A percentile compares a stretch with the other conserved stretches of the same genome.
phyloP scores from a whole-genome alignment of 306 rosid genomes.

The Cucurbita maxima region DNA sequence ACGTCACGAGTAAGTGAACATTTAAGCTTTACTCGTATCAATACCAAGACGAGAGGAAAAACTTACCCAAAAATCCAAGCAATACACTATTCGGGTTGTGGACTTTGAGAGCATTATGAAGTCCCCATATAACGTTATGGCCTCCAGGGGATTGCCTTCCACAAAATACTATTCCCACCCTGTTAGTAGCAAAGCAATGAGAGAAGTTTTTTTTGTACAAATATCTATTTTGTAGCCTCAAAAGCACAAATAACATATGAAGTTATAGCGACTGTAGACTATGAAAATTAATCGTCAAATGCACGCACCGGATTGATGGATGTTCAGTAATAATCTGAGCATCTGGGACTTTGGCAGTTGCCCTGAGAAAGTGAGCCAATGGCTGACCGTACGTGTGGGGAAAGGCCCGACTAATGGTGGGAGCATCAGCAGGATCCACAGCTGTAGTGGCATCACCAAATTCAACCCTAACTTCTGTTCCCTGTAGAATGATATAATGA shows the following conservation, averaged over 20 bases:
- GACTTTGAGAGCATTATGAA: slow-evolving; percentile 55
- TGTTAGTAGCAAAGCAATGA: slow-evolving; percentile 7
- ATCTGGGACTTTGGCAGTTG: slow-evolving; percentile 75
- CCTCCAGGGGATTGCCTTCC: slow-evolving; percentile 99
- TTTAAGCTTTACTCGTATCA: background rate
- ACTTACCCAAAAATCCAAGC: slow-evolving; percentile 81
- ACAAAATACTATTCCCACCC: slow-evolving; percentile 89
- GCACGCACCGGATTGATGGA: slow-evolving; percentile 49
- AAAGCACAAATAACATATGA: background rate
- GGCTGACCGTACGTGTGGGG: slow-evolving; percentile 80
- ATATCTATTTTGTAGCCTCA: background rate
- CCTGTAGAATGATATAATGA: slow-evolving; percentile 29
- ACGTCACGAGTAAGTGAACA: background rate
- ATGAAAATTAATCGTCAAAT: background rate
- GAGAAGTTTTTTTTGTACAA: background rate
- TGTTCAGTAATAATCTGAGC: slow-evolving; percentile 82
- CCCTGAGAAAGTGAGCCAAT: slow-evolving; percentile 95
- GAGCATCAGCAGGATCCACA: slow-evolving; percentile 61
- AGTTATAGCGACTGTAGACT: background rate
- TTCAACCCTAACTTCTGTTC: slow-evolving; percentile 89
- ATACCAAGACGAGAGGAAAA: background rate
- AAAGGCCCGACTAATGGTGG: slow-evolving; percentile 40
- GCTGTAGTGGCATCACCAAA: slow-evolving; percentile 77
- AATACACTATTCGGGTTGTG: slow-evolving; percentile 63
- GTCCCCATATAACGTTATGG: slow-evolving; percentile 96